Evolutionary conservation across 2,329 filamentous ascomycete species (phyloP).

Genomic region (Pseudogymnoascus sp.): DNA sequence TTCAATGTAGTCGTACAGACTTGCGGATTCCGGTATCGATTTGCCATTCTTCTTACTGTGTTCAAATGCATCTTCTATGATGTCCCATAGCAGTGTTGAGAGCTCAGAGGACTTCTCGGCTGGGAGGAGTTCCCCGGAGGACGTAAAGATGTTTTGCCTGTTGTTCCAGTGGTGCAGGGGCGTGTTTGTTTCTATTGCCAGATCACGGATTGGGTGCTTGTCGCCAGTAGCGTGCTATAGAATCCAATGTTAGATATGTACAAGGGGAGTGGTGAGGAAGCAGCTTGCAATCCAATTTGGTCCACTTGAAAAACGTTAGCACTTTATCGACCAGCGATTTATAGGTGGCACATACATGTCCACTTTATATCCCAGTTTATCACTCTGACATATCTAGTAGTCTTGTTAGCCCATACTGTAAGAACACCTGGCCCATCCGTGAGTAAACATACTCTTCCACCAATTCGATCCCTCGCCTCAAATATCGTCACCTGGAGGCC

Average conservation of each 20-base stretch:
- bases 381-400: neutral
- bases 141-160: slow-evolving; percentile 37
- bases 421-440: neutral
- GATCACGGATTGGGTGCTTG: slow-evolving; percentile 41
- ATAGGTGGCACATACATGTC: slow-evolving; percentile 21
- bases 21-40: slow-evolving; percentile 38
- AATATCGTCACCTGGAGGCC: slow-evolving; percentile 49
- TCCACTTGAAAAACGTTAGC: slow-evolving; percentile 31
- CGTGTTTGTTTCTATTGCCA: slow-evolving; percentile 42
- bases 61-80: slow-evolving; percentile 44
- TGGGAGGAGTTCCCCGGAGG: slow-evolving; percentile 32
- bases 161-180: slow-evolving; percentile 40
- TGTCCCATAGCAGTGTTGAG: slow-evolving; percentile 40
- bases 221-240: slow-evolving; percentile 23
- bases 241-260: neutral
- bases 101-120: slow-evolving; percentile 22
- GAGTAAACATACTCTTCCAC: slow-evolving; percentile 39
- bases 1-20: slow-evolving; percentile 45
- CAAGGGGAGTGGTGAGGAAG: slow-evolving; percentile 19
- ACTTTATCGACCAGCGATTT: neutral
- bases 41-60: slow-evolving; percentile 42
- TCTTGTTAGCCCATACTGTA: neutral
- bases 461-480: slow-evolving; percentile 46
- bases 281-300: slow-evolving; percentile 51
- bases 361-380: slow-evolving; percentile 19